These are phyloP conservation scores for Thyridium curvatum DNA, from an alignment of 2,329 filamentous ascomycete species.

Conservation along the genomic window DNA sequence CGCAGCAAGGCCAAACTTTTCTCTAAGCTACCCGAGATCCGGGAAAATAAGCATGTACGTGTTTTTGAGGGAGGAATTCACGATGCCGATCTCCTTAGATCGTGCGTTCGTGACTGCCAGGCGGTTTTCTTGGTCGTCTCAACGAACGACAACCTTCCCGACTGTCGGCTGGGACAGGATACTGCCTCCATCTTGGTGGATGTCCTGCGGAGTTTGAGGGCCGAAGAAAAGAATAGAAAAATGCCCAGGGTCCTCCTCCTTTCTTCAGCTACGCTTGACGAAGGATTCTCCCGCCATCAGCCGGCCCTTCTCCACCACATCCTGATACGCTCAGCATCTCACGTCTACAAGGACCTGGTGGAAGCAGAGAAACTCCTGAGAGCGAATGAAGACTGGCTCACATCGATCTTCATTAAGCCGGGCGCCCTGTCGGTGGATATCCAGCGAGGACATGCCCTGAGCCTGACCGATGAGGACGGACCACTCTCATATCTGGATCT, in stretches of 20 bases:
- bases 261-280: constrained; percentile 33
- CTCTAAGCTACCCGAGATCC: constrained; percentile 22
- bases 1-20: constrained; percentile 33
- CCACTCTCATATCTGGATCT: constrained; percentile 36
- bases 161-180: constrained; percentile 28
- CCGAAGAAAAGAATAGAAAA: constrained; percentile 2
- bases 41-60: constrained; percentile 21
- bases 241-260: constrained; percentile 35
- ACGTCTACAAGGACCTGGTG: constrained; percentile 31
- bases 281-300: constrained; percentile 21
- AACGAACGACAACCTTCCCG: constrained; percentile 37
- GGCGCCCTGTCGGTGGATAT: constrained; percentile 28
- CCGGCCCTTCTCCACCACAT: constrained; percentile 19
- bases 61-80: constrained; percentile 34
- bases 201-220: constrained; percentile 22
- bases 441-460: constrained; percentile 32
- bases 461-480: constrained; percentile 25
- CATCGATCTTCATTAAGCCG: constrained; percentile 34
- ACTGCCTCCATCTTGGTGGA: constrained; percentile 24
- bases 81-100: constrained; percentile 27
- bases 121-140: constrained; percentile 33
- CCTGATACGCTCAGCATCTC: constrained; percentile 20
- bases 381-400: constrained; percentile 26
- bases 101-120: constrained; percentile 24
- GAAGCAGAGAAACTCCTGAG: constrained; percentile 28